phyloP scores from a whole-genome alignment of 768 basidiomycete species.

The Xerocomellus amylosporus region DNA sequence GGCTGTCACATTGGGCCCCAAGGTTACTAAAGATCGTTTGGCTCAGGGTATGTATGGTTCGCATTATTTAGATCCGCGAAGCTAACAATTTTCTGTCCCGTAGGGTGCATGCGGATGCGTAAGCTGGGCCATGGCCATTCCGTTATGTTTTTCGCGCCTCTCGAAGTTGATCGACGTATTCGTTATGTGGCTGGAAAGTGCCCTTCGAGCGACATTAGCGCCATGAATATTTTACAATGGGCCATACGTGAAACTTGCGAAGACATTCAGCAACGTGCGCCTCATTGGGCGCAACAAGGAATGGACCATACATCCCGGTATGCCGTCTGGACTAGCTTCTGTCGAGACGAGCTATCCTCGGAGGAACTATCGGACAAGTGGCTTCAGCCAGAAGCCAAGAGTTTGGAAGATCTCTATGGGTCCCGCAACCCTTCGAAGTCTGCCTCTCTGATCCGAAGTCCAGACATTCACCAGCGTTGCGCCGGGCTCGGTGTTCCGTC shows the following conservation, averaged over 20 bases:
- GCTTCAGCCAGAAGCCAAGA: constrained; percentile 41
- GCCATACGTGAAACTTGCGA: constrained; percentile 43
- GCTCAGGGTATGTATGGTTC: constrained; percentile 29
- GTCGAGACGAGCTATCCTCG: not conserved
- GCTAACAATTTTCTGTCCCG: not conserved
- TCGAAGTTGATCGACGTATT: constrained; percentile 39
- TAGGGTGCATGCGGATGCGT: constrained; percentile 58
- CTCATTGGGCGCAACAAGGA: constrained; percentile 44
- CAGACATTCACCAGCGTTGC: constrained; percentile 17
- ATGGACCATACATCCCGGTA: constrained; percentile 19
- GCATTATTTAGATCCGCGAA: not conserved
- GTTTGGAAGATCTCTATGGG: constrained; percentile 37
- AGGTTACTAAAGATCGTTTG: constrained; percentile 37
- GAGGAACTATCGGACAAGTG: constrained; percentile 25
- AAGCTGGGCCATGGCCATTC: constrained; percentile 47
- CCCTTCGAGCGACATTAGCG: not conserved
- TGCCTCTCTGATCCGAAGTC: not conserved
- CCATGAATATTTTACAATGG: constrained; percentile 43
- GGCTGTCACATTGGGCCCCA: constrained; percentile 38
- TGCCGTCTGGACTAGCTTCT: constrained; percentile 16
- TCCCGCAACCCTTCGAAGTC: not conserved
- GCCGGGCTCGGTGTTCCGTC: constrained; percentile 15
- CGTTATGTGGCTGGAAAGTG: constrained; percentile 22
- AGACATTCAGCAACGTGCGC: constrained; percentile 38
- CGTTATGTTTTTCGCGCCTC: constrained; percentile 46